phyloP scores from a whole-genome alignment of 192 early-diverging fungal genomes.

The Umbelopsis ramanniana region DNA sequence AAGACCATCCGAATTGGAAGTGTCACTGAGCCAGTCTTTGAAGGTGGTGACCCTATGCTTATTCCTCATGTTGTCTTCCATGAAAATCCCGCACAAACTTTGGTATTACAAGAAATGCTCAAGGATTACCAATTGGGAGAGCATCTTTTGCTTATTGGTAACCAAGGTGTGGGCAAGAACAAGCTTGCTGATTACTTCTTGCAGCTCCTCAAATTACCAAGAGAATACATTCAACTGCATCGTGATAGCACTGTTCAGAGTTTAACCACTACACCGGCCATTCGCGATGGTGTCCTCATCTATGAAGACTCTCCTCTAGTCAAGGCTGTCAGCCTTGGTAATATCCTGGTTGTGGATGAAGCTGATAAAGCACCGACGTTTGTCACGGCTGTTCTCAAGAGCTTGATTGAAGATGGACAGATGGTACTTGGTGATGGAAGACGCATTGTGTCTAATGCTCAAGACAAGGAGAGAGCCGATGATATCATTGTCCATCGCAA shows the following conservation, averaged over 20 bases:
- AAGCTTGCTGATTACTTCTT: constrained; percentile 72
- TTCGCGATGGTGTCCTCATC: constrained; percentile 67
- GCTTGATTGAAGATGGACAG: constrained; percentile 76
- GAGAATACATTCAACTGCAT: constrained; percentile 83
- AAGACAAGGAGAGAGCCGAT: constrained; percentile 42
- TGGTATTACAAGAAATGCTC: constrained; percentile 75
- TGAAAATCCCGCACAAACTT: constrained; percentile 76
- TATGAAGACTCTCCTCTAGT: constrained; percentile 74
- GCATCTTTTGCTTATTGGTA: constrained; percentile 81
- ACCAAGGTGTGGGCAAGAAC: constrained; percentile 77
- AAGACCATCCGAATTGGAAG: constrained; percentile 56
- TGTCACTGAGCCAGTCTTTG: constrained; percentile 50
- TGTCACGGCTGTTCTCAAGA: constrained; percentile 76
- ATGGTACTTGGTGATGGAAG: constrained; percentile 81
- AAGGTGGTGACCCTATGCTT: constrained; percentile 64
- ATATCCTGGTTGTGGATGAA: constrained; percentile 79
- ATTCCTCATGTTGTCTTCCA: constrained; percentile 71
- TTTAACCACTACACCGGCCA: constrained; percentile 73
- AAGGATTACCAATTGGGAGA: constrained; percentile 82
- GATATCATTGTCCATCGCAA: constrained; percentile 63
- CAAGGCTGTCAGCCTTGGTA: constrained; percentile 50
- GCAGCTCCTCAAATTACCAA: constrained; percentile 67
- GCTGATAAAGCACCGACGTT: constrained; percentile 84
- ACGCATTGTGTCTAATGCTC: constrained; percentile 61
- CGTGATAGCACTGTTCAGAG: constrained; percentile 81